Conservation (phyloP, 2,329 filamentous ascomycete species). For the Pseudocercospora musae region DNA sequence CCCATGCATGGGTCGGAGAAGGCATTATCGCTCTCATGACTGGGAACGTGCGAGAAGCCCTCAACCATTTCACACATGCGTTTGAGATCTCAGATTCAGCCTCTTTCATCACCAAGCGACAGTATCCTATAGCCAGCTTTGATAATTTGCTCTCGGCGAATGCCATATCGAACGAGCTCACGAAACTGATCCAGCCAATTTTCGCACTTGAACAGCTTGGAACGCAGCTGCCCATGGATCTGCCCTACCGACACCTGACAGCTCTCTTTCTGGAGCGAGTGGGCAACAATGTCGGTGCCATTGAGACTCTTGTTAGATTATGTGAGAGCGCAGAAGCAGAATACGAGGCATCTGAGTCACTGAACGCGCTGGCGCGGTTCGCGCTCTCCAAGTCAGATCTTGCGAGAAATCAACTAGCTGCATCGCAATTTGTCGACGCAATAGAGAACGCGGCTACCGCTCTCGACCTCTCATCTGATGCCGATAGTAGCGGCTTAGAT, state of each 20-base stretch:
- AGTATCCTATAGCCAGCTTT: constrained; percentile 78
- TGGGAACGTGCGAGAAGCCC: constrained; percentile 72
- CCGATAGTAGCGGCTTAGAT: constrained; percentile 60
- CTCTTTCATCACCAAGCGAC: constrained; percentile 67
- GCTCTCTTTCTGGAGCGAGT: constrained; percentile 80
- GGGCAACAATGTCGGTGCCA: constrained; percentile 63
- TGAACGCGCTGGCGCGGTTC: constrained; percentile 69
- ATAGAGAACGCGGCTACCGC: constrained; percentile 78
- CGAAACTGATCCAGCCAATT: constrained; percentile 73
- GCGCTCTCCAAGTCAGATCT: constrained; percentile 83
- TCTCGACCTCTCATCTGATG: constrained; percentile 72
- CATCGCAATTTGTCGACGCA: constrained; percentile 62
- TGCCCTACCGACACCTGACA: constrained; percentile 72
- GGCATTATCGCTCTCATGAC: constrained; percentile 76
- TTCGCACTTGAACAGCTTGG: constrained; percentile 83
- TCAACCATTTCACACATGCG: constrained; percentile 85
- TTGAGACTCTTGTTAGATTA: constrained; percentile 61
- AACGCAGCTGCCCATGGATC: constrained; percentile 65
- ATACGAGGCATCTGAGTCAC: constrained; percentile 80
- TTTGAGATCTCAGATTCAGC: constrained; percentile 86
- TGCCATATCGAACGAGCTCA: constrained; percentile 51
- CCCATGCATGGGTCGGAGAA: constrained; percentile 91
- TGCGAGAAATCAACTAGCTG: constrained; percentile 75
- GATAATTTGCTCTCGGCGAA: constrained; percentile 68
- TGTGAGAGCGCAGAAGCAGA: constrained; percentile 71